Base-by-base conservation (phyloP, 2,329 filamentous ascomycete species). In the Neofusicoccum ribis region DNA sequence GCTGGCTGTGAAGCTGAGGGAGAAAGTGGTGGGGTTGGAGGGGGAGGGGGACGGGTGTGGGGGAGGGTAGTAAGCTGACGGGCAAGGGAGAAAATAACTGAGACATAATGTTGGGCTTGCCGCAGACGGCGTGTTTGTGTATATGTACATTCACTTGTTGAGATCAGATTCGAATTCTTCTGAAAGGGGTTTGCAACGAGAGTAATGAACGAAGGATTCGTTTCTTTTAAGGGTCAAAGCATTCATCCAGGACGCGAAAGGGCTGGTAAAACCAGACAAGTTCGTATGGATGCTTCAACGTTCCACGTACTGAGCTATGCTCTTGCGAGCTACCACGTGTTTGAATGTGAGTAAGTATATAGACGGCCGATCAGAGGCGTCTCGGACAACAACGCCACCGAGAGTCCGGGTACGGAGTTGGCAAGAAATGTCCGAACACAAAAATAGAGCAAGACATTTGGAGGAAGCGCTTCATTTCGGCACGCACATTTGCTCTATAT, bases 1-100 rank as follows among this genome's bases (percentile, higher is more conserved):
- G 61, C 84, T 86, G 68, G 91, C 94, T 70, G 78, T 96, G 5
- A 83, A 85, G 50, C 89, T 86, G 69, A 88, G 96, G 31, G 78
- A 80, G 0, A 86, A 83, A 67, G 69, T 94, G 41, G 80, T 86
- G 67, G 84, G 92, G 67, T 76, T 96, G 66, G 90, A 86, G 0
- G 85, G 86, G 61, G 92, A 96, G 76, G 66, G 71, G 77, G 70
- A 78, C 76, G 11, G 73, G 68, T 36, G 77, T 70, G 8, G 70
- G 72, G 37, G 46, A 20, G 46, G 9, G 7, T 17, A 27, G 37
- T 27, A 36, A 54, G 23, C 20, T 23, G 20, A n/a, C 15, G 8
- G 60, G 14, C 9, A 15, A 17, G 23, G 23, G 17, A 23, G 23
- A 34, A 14, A 5, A 9, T 11, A 20, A 43, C n/a, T 62, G 34